These are phyloP conservation scores for Wolfiporia cocos DNA, from an alignment of 1,284 basidiomycete genomes.

Conservation along the genomic window DNA sequence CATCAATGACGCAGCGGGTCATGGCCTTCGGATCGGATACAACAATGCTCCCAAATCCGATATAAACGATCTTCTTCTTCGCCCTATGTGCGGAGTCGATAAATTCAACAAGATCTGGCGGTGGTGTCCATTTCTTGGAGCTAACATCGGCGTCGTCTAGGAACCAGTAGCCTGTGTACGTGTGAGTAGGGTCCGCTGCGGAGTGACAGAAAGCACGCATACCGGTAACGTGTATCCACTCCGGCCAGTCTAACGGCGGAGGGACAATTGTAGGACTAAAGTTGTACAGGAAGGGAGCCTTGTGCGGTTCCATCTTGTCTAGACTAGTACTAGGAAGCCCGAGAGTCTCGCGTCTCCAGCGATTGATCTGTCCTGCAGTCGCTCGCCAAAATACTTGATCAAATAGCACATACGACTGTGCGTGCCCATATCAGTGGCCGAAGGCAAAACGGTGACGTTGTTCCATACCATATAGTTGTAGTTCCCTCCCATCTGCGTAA, in stretches of 20 bases:
- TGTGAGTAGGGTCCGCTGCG: not conserved
- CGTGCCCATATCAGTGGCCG: too few relatives aligned
- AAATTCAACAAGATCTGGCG: constrained; percentile 74
- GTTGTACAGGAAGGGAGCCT: constrained; percentile 97
- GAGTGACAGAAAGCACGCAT: constrained; percentile 10
- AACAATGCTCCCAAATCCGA: constrained; percentile 98
- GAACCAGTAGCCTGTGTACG: constrained; percentile 83
- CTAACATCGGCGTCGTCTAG: constrained; percentile 86
- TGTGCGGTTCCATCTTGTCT: constrained; percentile 93
- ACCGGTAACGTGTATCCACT: constrained; percentile 97
- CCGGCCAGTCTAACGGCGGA: constrained; percentile 93
- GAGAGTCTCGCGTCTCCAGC: constrained; percentile 83
- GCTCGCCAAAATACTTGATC: constrained; percentile 98
- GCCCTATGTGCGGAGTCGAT: constrained; percentile 70
- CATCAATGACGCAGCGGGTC: constrained; percentile 88
- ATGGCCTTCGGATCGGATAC: constrained; percentile 91
- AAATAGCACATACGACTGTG: constrained; percentile 81
- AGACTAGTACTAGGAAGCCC: constrained; percentile 76
- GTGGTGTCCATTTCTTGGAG: constrained; percentile 84
- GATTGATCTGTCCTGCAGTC: constrained; percentile 89
- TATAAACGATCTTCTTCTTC: constrained; percentile 92
- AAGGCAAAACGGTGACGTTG: too few relatives aligned
- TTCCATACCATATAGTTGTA: constrained; percentile 96
- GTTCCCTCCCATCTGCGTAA: constrained; percentile 78
- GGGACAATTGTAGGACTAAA: constrained; percentile 89